Base-by-base conservation (phyloP, 352 stramenopile genomes). In the Peronospora farinosa region DNA sequence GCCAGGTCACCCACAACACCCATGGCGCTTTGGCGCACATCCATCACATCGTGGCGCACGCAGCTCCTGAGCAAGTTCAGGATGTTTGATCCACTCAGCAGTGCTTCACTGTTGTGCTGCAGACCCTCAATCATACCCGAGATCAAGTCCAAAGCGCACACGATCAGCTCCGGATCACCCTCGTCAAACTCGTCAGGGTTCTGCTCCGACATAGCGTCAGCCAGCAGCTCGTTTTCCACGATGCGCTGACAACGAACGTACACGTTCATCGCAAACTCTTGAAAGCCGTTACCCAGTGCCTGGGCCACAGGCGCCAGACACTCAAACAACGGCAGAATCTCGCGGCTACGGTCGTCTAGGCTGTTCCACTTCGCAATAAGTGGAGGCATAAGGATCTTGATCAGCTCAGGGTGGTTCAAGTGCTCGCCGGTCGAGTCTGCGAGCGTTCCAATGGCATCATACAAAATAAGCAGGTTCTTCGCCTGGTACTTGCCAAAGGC, bases 361-460 rank as follows among this genome's bases (percentile, higher is more conserved):
- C 57, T 51, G 46, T 95, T 96, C 90, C 93, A 98, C 63, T 96
- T 93, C 39, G 80, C 67, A 57, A 98, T 88, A 31, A 98, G 74
- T 23, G 86, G 75, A 27, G 95, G 95, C 64, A 98, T 93, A 23
- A 98, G 88, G 17, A 97, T 80, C 41, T 72, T 74, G 35, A 97
- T 95, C 33, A 97, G 63, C 47, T 95, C 73, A 2, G 84, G 75
- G 56, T 97, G 74, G 38, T 96, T 97, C 65, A 98, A 76, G n/a
- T 85, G 69, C 38, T 89, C 70, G 10, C 94, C 93, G 27, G 97
- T 86, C 21, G 78, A 96, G 59, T 98, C 93, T 0, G 93, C 95
- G 39, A 98, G 87, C 48, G 95, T 97, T 13, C 92, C 92, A 16
- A 98, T 86, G 19, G 89, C 95, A 60, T 98, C 95, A 69, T 98